Percentiles rank a stretch among this genome's conserved stretches.
These are phyloP conservation scores for Phaffia australis DNA, from an alignment of 768 basidiomycete species.

Conservation along the genomic window DNA sequence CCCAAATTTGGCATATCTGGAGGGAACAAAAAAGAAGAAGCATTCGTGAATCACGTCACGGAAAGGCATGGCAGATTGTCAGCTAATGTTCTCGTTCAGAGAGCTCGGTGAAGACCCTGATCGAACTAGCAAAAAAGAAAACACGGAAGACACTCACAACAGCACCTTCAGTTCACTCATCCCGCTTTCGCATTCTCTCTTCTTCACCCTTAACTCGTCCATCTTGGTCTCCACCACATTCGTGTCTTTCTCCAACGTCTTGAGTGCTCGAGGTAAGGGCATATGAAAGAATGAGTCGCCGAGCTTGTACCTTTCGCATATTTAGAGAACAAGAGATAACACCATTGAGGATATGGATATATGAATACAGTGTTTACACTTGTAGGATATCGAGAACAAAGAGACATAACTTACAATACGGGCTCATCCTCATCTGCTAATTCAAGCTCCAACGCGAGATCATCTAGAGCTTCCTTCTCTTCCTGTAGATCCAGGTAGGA, in stretches of 20 bases:
- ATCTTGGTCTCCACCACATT: constrained; percentile 33
- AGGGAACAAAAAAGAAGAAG: background rate
- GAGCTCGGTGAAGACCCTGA: background rate
- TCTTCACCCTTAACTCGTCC: constrained; percentile 30
- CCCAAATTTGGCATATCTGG: constrained; percentile 75
- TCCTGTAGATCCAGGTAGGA: constrained; percentile 45
- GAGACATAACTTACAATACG: constrained; percentile 52
- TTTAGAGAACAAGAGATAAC: background rate
- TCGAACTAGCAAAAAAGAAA: background rate
- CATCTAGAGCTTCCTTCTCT: constrained; percentile 90
- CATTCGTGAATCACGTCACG: background rate
- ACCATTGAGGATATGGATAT: constrained; percentile 3
- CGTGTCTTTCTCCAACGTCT: constrained; percentile 33
- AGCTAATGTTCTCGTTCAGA: background rate
- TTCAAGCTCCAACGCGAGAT: constrained; percentile 75
- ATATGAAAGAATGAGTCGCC: constrained; percentile 84
- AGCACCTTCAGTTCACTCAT: constrained; percentile 39
- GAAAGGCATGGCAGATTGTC: background rate
- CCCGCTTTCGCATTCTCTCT: constrained; percentile 35
- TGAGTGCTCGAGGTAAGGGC: constrained; percentile 50
- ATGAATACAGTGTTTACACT: background rate
- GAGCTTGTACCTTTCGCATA: constrained; percentile 61
- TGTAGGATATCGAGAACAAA: background rate
- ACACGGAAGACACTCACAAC: constrained; percentile 31
- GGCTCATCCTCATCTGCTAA: constrained; percentile 73